A percentile compares a stretch with the other conserved stretches of the same genome.
phyloP scores from a whole-genome alignment of 169 alveolate species.

The Plasmodium reichenowi region DNA sequence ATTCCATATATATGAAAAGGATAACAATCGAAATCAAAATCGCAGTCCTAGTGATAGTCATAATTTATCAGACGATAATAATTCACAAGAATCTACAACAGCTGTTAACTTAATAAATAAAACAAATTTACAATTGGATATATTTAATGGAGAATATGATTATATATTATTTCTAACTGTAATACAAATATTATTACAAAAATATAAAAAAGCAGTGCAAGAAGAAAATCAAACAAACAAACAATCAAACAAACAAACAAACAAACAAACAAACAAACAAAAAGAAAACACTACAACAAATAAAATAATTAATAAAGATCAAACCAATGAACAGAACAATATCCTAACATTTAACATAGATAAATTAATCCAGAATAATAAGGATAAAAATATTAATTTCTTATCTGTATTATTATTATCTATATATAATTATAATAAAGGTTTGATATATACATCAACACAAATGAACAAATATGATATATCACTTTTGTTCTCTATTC shows the following conservation, averaged over 20 bases:
- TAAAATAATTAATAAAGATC: no score
- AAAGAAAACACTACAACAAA: no score
- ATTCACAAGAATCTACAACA: background rate
- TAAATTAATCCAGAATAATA: conserved; percentile 39
- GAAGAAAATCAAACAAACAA: no score
- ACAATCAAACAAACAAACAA: no score
- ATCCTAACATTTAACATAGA: conserved; percentile 42
- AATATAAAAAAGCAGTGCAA: conserved; percentile 13
- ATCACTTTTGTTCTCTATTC: conserved; percentile 34
- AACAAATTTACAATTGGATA: conserved; percentile 44
- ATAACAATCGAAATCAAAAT: background rate
- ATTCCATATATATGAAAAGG: background rate
- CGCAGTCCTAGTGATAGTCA: no score
- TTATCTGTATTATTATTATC: conserved; percentile 63
- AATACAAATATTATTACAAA: conserved; percentile 63
- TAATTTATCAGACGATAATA: background rate
- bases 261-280: no score
- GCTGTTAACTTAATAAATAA: conserved; percentile 8
- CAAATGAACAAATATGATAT: conserved; percentile 65
- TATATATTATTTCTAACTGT: conserved; percentile 58
- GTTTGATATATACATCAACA: conserved; percentile 34
- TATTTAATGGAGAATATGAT: conserved; percentile 69
- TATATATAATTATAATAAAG: conserved; percentile 64
- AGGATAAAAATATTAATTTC: conserved; percentile 57
- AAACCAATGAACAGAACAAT: conserved; percentile 20